These are phyloP conservation scores for Fragaria ananassa DNA, from an alignment of 306 rosid genomes.

Conservation along the genomic window DNA sequence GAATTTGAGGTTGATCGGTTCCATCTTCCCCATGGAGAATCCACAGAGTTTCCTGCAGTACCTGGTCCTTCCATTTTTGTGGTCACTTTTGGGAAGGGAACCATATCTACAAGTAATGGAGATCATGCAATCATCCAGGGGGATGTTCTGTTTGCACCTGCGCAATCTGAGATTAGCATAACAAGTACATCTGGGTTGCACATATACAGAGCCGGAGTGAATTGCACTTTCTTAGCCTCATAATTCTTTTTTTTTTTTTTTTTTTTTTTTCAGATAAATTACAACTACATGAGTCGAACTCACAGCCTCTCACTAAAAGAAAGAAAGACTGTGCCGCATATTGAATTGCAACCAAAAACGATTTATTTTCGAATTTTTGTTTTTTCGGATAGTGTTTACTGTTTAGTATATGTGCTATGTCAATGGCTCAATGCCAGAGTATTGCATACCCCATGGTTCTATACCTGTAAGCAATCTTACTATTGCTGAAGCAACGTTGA, in stretches of 20 bases:
- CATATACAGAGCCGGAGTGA: background rate
- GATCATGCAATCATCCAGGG: background rate
- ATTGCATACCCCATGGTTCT: background rate
- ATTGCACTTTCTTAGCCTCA: background rate
- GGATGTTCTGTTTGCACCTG: background rate
- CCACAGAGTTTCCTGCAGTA: background rate
- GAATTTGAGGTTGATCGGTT: background rate
- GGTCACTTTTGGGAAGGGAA: background rate
- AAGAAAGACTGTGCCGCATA: too few species aligned
- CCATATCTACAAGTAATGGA: background rate
- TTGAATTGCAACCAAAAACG: background rate
- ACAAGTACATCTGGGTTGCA: constrained; percentile 6
- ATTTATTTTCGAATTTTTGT: too few species aligned
- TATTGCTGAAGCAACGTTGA: background rate
- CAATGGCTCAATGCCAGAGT: background rate
- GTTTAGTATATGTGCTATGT: too few species aligned
- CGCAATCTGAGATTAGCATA: background rate
- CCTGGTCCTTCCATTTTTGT: background rate
- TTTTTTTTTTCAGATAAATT: too few species aligned
- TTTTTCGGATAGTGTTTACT: too few species aligned
- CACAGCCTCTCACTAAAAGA: too few species aligned
- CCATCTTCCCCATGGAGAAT: background rate
- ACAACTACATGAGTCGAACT: too few species aligned
- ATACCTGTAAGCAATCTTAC: background rate
- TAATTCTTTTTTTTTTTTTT: background rate